Conservation (phyloP, 2,329 filamentous ascomycete genomes). For the Aspergillus phoenicis region DNA sequence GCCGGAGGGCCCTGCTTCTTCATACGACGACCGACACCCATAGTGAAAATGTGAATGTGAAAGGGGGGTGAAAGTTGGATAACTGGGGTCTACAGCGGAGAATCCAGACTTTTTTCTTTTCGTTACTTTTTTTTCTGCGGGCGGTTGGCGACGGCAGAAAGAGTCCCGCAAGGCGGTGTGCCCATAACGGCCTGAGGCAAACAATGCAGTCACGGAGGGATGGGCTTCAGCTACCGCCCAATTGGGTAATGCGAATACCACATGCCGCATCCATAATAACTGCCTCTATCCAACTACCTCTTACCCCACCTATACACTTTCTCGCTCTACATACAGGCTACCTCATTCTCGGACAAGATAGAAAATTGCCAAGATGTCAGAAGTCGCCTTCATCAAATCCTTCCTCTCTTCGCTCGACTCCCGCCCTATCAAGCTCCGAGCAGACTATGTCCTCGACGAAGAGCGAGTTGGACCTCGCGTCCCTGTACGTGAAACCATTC, state of each 20-base stretch:
- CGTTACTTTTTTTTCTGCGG: slow-evolving; percentile 31
- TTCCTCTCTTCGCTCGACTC: slow-evolving; percentile 81
- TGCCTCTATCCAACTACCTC: not conserved
- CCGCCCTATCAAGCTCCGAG: slow-evolving; percentile 76
- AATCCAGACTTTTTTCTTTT: slow-evolving; percentile 33
- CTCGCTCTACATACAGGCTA: not conserved
- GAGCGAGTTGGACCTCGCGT: slow-evolving; percentile 73
- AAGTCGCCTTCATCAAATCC: slow-evolving; percentile 78
- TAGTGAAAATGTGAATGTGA: slow-evolving; percentile 49
- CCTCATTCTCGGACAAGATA: too few relatives aligned
- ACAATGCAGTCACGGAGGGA: not conserved
- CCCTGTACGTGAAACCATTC: slow-evolving; percentile 62
- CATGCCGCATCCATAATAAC: not conserved
- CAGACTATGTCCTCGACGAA: slow-evolving; percentile 88
- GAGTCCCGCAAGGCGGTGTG: slow-evolving; percentile 25
- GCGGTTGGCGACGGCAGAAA: slow-evolving; percentile 34
- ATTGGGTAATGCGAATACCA: slow-evolving; percentile 22
- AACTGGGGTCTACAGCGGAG: slow-evolving; percentile 17
- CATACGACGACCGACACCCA: slow-evolving; percentile 91
- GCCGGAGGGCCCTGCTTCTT: slow-evolving; percentile 90
- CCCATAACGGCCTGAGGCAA: slow-evolving; percentile 13
- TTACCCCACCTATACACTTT: not conserved
- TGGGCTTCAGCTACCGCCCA: slow-evolving; percentile 18
- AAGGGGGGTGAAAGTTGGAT: slow-evolving; percentile 11
- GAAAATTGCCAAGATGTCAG: slow-evolving; percentile 62